Base-by-base conservation (phyloP, 129 eudicot species). In the Silybum marianum region DNA sequence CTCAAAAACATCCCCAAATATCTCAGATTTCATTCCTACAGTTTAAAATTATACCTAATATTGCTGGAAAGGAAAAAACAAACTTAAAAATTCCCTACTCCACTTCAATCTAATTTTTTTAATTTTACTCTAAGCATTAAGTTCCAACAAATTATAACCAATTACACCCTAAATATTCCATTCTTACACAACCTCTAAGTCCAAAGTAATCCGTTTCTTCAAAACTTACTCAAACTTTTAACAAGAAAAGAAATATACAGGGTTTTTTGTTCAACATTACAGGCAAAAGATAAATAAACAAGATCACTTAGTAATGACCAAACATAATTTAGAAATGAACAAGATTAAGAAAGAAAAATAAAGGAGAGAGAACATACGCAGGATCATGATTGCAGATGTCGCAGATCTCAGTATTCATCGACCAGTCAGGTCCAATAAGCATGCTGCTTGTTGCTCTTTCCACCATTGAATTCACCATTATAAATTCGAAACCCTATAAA, bases 381-480 rank as follows among this genome's bases (percentile, higher is more conserved):
- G 89, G 91, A 71, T 88, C 89, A 30, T 73, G 89, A 72, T 88
- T 88, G 71, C 88, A 86, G 76, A 88, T 88, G 74, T 88, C 91
- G 28, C 87, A 88, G 86, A 88, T 88, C 88, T 88, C 91, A 78
- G 85, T 82, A 60, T 88, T 88, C 89, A 82, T 85, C 30, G 91
- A 83, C 89, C 91, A 88, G 78, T 88, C 88, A 2, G 89, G 91
- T n/a, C 91, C 91, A 73, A 88, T 88, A 54, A 88, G 77, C 89
- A 85, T 82, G 71, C 83, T 85, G 72, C 91, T 88, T 68, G 89
- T 88, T 30, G 91, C 91, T 80, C 98, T 84, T 77, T 92, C 97
- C 87, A 94, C 98, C 93, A 90, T 71, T 5, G 92, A 71, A 86
- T 90, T 92, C 88, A 94, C 98, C 98, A 94, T 86, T 18, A 48